Base-by-base conservation (phyloP, 352 stramenopile genomes). In the Globisporangium radiosum region DNA sequence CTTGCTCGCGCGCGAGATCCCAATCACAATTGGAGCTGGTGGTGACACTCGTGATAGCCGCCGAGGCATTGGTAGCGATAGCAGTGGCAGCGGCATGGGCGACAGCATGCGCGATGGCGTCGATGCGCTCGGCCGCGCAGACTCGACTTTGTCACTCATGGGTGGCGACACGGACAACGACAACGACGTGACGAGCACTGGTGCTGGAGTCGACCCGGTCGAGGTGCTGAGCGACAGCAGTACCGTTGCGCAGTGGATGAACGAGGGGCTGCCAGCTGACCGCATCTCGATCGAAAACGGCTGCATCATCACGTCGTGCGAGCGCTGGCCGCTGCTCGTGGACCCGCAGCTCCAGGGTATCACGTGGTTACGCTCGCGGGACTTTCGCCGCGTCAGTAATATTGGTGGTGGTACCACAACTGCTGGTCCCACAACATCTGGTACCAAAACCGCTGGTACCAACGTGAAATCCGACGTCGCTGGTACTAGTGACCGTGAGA, bases 201-300 rank as follows among this genome's bases (percentile, higher is more conserved):
- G 14, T 0, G 13, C 53, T 40, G 68, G 64, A 2, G 66, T 97
- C 10, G 91, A 98, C 60, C 92, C 91, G 0, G 68, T 98, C 8
- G 69, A 84, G 25, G 87, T 97, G 53, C 71, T 98, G 0, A 95
- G 83, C 39, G 82, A 92, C 54, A 88, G 86, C 11, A 87, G 84
- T 38, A 59, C 89, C 5, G 75, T 96, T 1, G 92, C 90, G 0
- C 78, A 95, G 51, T 97, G 90, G 92, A 89, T 96, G 83, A 96
- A 97, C 57, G 89, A 97, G 75, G 87, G 86, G 0, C 64, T 98
- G 0, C 90, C 90, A 2, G 76, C 89, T 0, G 90, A 98, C 63
- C 76, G 88, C 6, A 96, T 98, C 13, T 97, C 87, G 9, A 82
- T 96, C 13, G 92, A 98, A 59, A 98, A 97, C 54, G 92, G 90